phyloP scores from a whole-genome alignment of 805 yeast genomes.

The Nakazawaea holstii region DNA sequence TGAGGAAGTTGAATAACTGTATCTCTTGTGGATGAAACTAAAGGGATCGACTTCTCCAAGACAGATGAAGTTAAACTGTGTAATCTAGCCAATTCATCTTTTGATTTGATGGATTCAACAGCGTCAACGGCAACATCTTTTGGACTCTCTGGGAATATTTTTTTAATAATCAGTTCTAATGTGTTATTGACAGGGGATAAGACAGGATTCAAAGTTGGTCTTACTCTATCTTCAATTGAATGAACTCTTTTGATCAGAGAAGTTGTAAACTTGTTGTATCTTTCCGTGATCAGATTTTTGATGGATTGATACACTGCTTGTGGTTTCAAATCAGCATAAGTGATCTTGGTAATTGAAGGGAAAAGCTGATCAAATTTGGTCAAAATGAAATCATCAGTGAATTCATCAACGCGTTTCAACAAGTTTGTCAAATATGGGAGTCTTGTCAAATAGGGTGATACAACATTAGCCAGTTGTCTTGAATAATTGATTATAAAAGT shows the following conservation, averaged over 20 bases:
- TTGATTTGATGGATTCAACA: constrained; percentile 1
- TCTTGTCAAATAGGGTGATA: constrained; percentile 14
- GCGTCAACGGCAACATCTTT: constrained; percentile 9
- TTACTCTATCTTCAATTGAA: constrained; percentile 7
- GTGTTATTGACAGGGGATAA: constrained; percentile 24
- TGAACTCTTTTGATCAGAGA: constrained; percentile 1
- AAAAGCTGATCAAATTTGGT: constrained; percentile 22
- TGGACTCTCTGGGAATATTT: constrained; percentile 21
- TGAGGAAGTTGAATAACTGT: constrained; percentile 12
- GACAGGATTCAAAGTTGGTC: constrained; percentile 19
- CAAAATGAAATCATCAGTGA: constrained; percentile 17
- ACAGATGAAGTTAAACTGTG: constrained; percentile 20
- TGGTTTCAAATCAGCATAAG: constrained; percentile 9
- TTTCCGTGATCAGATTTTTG: neutral
- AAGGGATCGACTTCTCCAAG: constrained; percentile 21
- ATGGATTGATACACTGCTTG: neutral
- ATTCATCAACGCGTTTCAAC: constrained; percentile 20
- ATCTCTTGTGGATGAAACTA: constrained; percentile 14
- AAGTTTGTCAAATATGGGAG: constrained; percentile 16
- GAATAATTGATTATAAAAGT: constrained; percentile 16
- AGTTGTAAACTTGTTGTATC: neutral
- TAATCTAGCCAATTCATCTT: constrained; percentile 23
- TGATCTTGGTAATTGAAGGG: constrained; percentile 22
- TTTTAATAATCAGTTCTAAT: constrained; percentile 21
- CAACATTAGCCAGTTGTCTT: constrained; percentile 10